Conservation (phyloP, 2,329 filamentous ascomycete species). For the Epicoccum sorghinum region DNA sequence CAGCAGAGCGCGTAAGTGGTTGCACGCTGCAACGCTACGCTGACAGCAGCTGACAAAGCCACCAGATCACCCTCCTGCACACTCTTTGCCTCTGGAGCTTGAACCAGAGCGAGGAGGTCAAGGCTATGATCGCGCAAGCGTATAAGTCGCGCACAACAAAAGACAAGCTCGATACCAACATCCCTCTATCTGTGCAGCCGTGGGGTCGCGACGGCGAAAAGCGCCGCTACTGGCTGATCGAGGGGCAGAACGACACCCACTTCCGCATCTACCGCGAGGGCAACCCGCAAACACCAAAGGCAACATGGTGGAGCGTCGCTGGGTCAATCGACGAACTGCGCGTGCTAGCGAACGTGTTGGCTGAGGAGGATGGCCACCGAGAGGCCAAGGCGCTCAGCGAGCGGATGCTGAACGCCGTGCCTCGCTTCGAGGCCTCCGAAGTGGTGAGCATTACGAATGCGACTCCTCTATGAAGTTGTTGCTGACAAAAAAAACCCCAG, state of each 20-base stretch:
- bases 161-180: constrained; percentile 79
- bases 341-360: constrained; percentile 75
- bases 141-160: constrained; percentile 72
- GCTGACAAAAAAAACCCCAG: constrained; percentile 53
- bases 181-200: constrained; percentile 85
- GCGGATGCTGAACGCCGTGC: constrained; percentile 79
- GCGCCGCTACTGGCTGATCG: constrained; percentile 90
- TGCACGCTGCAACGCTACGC: constrained; percentile 6
- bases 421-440: constrained; percentile 90
- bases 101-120: constrained; percentile 83
- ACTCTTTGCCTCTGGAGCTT: constrained; percentile 88
- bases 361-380: constrained; percentile 77
- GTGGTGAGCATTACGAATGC: constrained; percentile 63
- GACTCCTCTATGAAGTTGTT: not conserved
- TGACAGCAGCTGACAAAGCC: constrained; percentile 25
- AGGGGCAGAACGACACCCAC: constrained; percentile 90
- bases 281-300: constrained; percentile 74
- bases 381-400: constrained; percentile 79
- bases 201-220: constrained; percentile 92
- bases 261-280: constrained; percentile 95
- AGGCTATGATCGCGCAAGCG: constrained; percentile 79
- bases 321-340: constrained; percentile 87
- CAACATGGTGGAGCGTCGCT: constrained; percentile 92
- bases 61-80: constrained; percentile 79
- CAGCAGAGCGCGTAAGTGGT: constrained; percentile 74